phyloP scores from a whole-genome alignment of 805 yeast genomes.

The Lipomyces oligophaga region DNA sequence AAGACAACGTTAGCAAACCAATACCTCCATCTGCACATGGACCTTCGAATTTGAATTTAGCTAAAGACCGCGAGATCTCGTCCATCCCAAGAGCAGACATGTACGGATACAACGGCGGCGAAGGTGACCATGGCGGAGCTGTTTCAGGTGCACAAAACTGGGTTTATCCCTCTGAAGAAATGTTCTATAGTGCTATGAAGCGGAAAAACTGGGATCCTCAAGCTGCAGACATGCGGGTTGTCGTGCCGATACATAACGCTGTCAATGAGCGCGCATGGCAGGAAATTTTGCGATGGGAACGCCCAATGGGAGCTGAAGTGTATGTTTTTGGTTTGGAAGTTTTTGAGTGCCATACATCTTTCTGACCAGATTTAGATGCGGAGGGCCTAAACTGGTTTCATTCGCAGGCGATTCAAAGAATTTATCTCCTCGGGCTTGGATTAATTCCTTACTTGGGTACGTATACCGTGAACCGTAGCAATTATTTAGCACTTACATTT shows the following conservation, averaged over 20 bases:
- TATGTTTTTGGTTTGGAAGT: background rate
- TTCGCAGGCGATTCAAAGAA: conserved; percentile 86
- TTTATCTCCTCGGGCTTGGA: conserved; percentile 82
- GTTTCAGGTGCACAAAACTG: conserved; percentile 51
- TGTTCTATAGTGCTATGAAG: conserved; percentile 89
- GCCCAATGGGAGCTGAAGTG: conserved; percentile 41
- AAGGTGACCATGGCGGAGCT: conserved; percentile 31
- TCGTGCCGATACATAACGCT: conserved; percentile 89
- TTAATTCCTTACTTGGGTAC: conserved; percentile 58
- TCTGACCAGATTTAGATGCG: conserved; percentile 48
- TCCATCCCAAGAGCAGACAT: conserved; percentile 66
- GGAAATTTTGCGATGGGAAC: conserved; percentile 81
- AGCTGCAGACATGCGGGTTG: conserved; percentile 77
- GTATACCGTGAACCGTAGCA: background rate
- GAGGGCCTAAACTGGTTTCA: conserved; percentile 78
- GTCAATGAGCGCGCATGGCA: conserved; percentile 93
- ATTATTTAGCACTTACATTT: background rate
- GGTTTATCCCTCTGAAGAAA: conserved; percentile 94
- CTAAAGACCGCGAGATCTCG: conserved; percentile 66
- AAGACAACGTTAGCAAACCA: background rate
- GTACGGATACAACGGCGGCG: conserved; percentile 24
- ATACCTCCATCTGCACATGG: conserved; percentile 2
- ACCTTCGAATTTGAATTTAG: conserved; percentile 38
- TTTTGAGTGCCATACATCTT: background rate
- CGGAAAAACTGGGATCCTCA: conserved; percentile 85